Evolutionary conservation across 2,329 filamentous ascomycete species (phyloP), one percentile per base, ranked within the genome.

Genomic region (Fusarium sp.): DNA sequence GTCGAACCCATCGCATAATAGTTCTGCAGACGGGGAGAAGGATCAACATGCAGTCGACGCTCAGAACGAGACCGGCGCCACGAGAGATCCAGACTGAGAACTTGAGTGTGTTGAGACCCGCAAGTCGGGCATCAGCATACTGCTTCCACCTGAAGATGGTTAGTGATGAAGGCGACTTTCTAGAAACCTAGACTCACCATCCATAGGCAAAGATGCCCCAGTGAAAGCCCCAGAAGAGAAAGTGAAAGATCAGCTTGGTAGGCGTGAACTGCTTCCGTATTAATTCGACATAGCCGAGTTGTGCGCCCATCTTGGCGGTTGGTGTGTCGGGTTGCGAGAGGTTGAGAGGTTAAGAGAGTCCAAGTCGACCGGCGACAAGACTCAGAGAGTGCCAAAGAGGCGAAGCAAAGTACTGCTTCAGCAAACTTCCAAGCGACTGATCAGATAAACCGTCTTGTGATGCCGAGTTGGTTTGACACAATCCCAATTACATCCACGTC

Each of bases 41-140:
- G 79, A 99, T 98, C 75, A 98, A 87, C 80, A 94, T 93, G 66
- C 91, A 92, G 85, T 99, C 95, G 65, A 98, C 89, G 1, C 92
- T 93, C 69, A 99, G 87, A 7, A 94, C 93, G 45, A 99, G 85
- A 78, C 95, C 97, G 63, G 97, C 96, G 81, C 96, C 97, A 88
- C 97, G 92, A 32, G 97, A 98, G 68, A 98, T 90, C 96, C 96
- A 99, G 66, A 99, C 97, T 4, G 96, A 98, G 84, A 89, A 98
- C 64, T 88, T 88, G 58, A 99, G 90, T 0, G 86, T 89, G 83
- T 99, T 99, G 56, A 99, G 88, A 48, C 89, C 90, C 6, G 92
- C 92, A 32, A 99, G 87, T 67, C 90, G 90, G 11, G 81, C 71
- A 80, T 98, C 93, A 6, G 81, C 77, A 37, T 83, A 87, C 87